Conservation (phyloP, 495 filamentous ascomycete species). For the Stereocaulon alpinum region DNA sequence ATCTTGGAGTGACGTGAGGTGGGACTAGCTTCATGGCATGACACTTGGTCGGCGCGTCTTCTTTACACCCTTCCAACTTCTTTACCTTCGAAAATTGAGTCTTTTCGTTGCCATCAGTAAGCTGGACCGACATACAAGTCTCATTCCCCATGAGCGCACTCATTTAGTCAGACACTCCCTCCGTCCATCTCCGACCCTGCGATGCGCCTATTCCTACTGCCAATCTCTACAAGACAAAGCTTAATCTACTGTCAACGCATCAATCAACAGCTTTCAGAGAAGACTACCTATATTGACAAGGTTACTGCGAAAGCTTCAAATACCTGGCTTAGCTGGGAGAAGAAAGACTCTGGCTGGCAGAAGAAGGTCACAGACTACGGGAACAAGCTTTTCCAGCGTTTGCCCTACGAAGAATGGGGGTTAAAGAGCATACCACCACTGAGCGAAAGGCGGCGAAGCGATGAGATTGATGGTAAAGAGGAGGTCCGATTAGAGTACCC, state of each 20-base stretch:
- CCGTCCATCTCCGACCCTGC: conserved; percentile 18
- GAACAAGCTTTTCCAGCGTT: conserved; percentile 71
- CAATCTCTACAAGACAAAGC: conserved; percentile 82
- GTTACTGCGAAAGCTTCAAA: conserved; percentile 55
- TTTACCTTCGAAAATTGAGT: background rate
- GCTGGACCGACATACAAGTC: background rate
- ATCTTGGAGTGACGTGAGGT: background rate
- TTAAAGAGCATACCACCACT: conserved; percentile 88
- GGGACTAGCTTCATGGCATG: background rate
- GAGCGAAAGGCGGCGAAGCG: conserved; percentile 50
- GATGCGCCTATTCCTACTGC: conserved; percentile 94
- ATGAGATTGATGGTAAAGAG: conserved; percentile 51
- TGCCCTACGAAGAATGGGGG: conserved; percentile 96
- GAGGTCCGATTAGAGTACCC: conserved; percentile 75
- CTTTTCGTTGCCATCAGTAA: background rate
- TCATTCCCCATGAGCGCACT: background rate
- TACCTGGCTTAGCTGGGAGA: conserved; percentile 81
- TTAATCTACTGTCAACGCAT: conserved; percentile 85
- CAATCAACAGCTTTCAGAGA: conserved; percentile 34
- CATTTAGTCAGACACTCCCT: background rate
- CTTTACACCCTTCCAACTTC: background rate
- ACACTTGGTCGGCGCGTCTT: background rate
- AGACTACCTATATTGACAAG: conserved; percentile 50
- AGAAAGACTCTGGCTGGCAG: conserved; percentile 75
- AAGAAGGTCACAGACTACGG: conserved; percentile 74